Evolutionary conservation across 2,329 filamentous ascomycete genomes (phyloP).

Genomic region (Diaporthe destruens): DNA sequence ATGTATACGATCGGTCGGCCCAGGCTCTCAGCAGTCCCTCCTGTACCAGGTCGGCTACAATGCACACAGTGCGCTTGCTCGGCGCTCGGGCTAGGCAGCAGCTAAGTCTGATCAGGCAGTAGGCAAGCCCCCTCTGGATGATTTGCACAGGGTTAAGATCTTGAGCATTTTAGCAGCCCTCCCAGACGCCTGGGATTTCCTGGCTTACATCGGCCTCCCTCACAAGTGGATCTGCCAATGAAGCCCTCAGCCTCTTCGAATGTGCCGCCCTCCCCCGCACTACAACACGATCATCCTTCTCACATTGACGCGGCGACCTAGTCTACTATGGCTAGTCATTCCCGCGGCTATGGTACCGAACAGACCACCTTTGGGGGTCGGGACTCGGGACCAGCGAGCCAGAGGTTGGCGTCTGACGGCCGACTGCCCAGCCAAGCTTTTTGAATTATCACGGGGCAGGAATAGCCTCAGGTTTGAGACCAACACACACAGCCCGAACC

Average conservation of each 20-base stretch:
- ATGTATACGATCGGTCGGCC: slow-evolving; percentile 34
- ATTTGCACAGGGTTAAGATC: slow-evolving; percentile 38
- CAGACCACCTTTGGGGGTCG: slow-evolving; percentile 25
- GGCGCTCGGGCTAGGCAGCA: slow-evolving; percentile 4
- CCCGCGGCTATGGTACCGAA: slow-evolving; percentile 35
- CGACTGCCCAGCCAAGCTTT: slow-evolving; percentile 29
- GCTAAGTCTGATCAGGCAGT: slow-evolving; percentile 37
- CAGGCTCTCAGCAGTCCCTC: slow-evolving; percentile 24
- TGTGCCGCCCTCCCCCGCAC: slow-evolving; percentile 37
- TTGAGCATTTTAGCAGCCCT: slow-evolving; percentile 32
- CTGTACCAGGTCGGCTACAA: slow-evolving; percentile 26
- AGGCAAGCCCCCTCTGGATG: slow-evolving; percentile 17
- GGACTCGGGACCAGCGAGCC: slow-evolving; percentile 32
- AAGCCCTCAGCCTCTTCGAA: slow-evolving; percentile 23
- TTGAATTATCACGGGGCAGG: slow-evolving; percentile 25
- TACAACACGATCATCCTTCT: slow-evolving; percentile 34
- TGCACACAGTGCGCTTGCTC: slow-evolving; percentile 28
- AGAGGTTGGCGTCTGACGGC: slow-evolving; percentile 29
- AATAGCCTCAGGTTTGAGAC: slow-evolving; percentile 37
- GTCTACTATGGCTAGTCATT: slow-evolving; percentile 32
- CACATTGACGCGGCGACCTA: slow-evolving; percentile 29
- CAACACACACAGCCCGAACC: slow-evolving; percentile 31
- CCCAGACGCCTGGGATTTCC: slow-evolving; percentile 36
- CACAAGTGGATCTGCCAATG: slow-evolving; percentile 31
- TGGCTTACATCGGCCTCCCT: slow-evolving; percentile 33